phyloP scores from a whole-genome alignment of 257 asterid genomes.

The Solanum virginianum region DNA sequence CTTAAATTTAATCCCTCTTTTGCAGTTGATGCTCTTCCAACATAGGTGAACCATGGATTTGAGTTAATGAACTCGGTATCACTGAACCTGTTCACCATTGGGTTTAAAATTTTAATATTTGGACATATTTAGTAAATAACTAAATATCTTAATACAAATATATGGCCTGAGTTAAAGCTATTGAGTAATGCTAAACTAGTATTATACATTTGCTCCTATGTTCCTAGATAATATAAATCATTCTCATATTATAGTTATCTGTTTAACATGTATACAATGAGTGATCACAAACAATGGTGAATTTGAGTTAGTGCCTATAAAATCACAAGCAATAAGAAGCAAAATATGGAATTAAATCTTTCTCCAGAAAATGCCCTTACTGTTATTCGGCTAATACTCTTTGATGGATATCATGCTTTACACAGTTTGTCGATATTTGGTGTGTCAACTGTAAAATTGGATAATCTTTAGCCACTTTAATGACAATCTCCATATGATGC shows the following conservation, averaged over 20 bases:
- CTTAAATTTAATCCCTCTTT: background rate
- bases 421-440: background rate
- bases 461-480: background rate
- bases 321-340: background rate
- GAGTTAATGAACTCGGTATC: background rate
- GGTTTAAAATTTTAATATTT: background rate
- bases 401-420: background rate
- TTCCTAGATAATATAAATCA: background rate
- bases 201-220: background rate
- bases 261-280: background rate
- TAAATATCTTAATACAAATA: background rate
- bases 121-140: background rate
- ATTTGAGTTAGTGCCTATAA: background rate
- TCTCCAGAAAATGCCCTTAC: background rate
- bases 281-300: background rate
- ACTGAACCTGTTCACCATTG: background rate
- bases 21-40: background rate
- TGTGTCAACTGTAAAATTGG: background rate
- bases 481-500: constrained; percentile 3
- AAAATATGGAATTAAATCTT: background rate
- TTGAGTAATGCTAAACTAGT: background rate
- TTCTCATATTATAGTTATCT: background rate
- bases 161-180: background rate
- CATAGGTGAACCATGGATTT: background rate
- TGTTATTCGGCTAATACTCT: background rate